Conservation (phyloP, 331 rosid genomes). For the Quercus lobata region DNA sequence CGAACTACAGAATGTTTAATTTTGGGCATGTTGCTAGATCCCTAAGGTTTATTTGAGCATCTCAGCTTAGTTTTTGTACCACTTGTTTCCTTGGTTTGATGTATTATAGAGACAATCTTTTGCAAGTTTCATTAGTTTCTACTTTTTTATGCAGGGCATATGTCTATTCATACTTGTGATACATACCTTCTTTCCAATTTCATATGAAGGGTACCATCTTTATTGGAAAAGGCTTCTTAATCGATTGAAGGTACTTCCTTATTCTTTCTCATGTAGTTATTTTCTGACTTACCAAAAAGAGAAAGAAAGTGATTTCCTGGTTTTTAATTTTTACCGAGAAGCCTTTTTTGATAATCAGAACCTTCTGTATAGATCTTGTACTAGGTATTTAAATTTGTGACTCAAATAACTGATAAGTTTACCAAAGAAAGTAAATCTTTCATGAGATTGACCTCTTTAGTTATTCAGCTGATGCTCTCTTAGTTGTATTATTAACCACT, state of each 20-base stretch:
- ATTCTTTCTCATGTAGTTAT: conserved; percentile 13
- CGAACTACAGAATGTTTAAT: not conserved
- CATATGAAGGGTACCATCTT: conserved; percentile 62
- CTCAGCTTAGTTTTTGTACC: conserved; percentile 3
- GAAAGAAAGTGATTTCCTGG: not conserved
- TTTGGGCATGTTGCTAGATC: not conserved
- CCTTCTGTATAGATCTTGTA: not conserved
- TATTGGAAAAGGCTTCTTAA: conserved; percentile 58
- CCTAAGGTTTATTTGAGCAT: conserved; percentile 7
- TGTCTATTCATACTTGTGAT: conserved; percentile 50
- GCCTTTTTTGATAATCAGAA: not conserved
- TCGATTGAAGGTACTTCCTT: conserved; percentile 62
- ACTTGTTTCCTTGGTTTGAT: conserved; percentile 5
- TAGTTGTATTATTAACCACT: not conserved
- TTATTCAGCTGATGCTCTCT: not conserved
- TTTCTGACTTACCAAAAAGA: not conserved
- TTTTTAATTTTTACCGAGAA: not conserved
- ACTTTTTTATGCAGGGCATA: conserved; percentile 60
- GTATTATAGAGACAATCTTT: not conserved
- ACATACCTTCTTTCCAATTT: conserved; percentile 74
- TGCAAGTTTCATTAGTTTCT: conserved; percentile 2
- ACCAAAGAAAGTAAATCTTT: not conserved
- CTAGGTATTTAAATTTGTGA: not conserved
- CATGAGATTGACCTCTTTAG: not conserved
- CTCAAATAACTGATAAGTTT: not conserved